phyloP scores from a whole-genome alignment of 768 basidiomycete genomes.

The Rhodotorula paludigena region DNA sequence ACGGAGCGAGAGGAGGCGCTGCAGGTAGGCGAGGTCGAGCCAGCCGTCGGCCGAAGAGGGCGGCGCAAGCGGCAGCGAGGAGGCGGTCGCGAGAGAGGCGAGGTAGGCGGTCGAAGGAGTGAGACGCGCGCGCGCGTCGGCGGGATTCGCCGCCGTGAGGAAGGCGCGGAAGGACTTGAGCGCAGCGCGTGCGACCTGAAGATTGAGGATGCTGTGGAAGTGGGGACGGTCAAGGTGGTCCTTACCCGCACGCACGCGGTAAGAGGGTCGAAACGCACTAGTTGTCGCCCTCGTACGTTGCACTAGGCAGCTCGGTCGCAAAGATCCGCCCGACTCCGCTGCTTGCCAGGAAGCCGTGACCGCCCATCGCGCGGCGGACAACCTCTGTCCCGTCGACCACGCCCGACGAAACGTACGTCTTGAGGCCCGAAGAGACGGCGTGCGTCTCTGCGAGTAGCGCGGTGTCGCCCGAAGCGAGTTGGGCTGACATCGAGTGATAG shows the following conservation, averaged over 20 bases:
- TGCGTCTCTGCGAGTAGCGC: constrained; percentile 68
- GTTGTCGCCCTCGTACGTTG: constrained; percentile 74
- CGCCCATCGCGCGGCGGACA: constrained; percentile 56
- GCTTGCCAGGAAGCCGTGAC: constrained; percentile 69
- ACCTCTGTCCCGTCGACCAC: constrained; percentile 44
- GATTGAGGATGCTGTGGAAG: constrained; percentile 57
- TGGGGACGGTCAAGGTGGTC: neutral
- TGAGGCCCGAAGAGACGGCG: constrained; percentile 64
- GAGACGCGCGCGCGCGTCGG: neutral
- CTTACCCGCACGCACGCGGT: neutral
- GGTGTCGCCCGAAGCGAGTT: constrained; percentile 58
- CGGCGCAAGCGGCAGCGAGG: constrained; percentile 4
- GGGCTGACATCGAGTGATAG: constrained; percentile 55
- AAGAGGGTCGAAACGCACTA: constrained; percentile 45
- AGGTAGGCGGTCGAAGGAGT: constrained; percentile 58
- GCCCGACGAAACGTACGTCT: constrained; percentile 57
- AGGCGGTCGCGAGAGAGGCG: constrained; percentile 50
- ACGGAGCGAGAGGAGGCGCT: constrained; percentile 56
- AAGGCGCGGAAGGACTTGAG: constrained; percentile 55
- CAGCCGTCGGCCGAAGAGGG: constrained; percentile 11
- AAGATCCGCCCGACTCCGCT: constrained; percentile 57
- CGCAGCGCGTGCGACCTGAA: constrained; percentile 68
- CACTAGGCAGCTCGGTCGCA: constrained; percentile 50
- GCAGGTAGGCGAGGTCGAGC: constrained; percentile 50
- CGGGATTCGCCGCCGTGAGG: neutral